A percentile compares a stretch with the other conserved stretches of the same genome.
Evolutionary conservation across 148 eudicot genomes (phyloP).

Genomic region (Camellia japonica): DNA sequence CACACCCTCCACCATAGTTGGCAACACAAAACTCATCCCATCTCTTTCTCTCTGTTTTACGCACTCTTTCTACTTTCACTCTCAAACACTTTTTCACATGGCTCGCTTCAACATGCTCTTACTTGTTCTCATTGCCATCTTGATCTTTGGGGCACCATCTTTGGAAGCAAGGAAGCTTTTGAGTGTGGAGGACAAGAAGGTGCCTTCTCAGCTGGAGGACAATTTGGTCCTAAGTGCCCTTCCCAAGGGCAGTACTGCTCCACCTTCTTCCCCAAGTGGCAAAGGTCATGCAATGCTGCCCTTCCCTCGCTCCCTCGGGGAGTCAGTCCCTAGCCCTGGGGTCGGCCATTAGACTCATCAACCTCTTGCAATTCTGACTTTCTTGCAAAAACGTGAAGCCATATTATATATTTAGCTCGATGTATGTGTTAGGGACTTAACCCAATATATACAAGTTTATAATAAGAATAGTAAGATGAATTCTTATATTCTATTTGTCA

Average conservation of each 20-base stretch:
- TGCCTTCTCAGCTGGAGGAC: neutral
- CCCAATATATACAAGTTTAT: too few relatives aligned
- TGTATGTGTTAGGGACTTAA: too few relatives aligned
- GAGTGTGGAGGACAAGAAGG: neutral
- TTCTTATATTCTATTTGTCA: too few relatives aligned
- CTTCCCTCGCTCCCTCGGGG: neutral
- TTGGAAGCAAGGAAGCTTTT: constrained; percentile 20
- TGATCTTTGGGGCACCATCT: constrained; percentile 6
- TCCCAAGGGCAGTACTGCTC: constrained; percentile 8
- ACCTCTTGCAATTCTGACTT: neutral
- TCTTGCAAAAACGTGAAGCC: neutral
- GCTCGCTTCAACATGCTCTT: neutral
- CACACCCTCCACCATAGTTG: neutral
- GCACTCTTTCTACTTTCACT: neutral
- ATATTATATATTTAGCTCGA: too few relatives aligned
- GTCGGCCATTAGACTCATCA: constrained; percentile 19
- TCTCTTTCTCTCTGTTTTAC: neutral
- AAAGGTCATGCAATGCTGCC: constrained; percentile 4
- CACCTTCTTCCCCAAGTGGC: constrained; percentile 11
- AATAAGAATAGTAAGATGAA: too few relatives aligned
- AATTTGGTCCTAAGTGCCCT: constrained; percentile 9
- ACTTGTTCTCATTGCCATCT: constrained; percentile 9
- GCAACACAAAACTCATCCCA: neutral
- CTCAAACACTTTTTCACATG: constrained; percentile 1
- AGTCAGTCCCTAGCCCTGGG: constrained; percentile 35